Evolutionary conservation across 495 filamentous ascomycete species (phyloP).

Genomic region (Podospora pseudopauciseta): DNA sequence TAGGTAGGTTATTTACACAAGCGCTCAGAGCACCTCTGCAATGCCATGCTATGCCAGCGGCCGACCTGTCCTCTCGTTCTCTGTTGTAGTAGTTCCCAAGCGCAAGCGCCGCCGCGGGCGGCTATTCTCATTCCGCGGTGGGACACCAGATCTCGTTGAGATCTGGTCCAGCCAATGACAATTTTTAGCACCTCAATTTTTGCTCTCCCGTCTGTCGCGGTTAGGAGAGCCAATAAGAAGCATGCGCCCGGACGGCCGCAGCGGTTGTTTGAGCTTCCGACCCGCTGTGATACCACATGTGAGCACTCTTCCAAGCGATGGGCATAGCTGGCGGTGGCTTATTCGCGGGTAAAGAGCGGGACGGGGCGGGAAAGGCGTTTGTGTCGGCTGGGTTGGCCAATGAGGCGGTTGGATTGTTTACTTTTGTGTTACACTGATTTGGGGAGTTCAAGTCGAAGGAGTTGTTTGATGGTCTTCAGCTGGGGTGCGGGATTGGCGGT

Average conservation of each 20-base stretch:
- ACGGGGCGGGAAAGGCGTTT: neutral
- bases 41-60: neutral
- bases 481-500: neutral
- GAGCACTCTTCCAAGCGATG: neutral
- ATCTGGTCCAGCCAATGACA: neutral
- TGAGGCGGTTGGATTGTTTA: neutral
- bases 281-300: neutral
- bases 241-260: neutral
- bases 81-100: neutral
- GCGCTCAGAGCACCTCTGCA: neutral
- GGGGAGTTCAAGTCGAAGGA: neutral
- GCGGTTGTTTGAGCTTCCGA: neutral
- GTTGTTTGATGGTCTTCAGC: neutral
- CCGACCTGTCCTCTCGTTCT: neutral
- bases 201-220: too few relatives aligned
- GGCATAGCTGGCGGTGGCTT: neutral
- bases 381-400: neutral
- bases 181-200: neutral
- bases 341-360: neutral
- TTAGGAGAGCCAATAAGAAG: neutral
- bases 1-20: neutral
- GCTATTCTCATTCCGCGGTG: neutral
- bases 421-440: neutral
- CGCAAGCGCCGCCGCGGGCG: slow-evolving; percentile 3
- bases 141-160: neutral